phyloP scores from a whole-genome alignment of 768 basidiomycete genomes.

The Auricularia heimuer region DNA sequence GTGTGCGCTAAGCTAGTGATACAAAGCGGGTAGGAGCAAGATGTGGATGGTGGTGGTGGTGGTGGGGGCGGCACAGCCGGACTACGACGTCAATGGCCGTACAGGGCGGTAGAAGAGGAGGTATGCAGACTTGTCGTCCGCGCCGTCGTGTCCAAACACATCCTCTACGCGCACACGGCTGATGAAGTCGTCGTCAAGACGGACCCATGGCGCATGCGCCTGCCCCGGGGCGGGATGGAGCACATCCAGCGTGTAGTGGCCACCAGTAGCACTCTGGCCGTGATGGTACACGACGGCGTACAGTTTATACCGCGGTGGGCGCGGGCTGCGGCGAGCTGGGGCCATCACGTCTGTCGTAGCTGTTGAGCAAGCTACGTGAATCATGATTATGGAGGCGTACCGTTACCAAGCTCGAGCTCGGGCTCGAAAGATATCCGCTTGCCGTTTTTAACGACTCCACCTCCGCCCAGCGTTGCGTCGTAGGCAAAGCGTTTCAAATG shows the following conservation, averaged over 20 bases:
- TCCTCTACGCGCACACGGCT: slow-evolving; percentile 63
- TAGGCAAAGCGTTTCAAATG: slow-evolving; percentile 91
- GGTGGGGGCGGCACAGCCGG: background rate
- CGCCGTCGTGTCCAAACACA: slow-evolving; percentile 47
- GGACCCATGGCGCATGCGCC: slow-evolving; percentile 69
- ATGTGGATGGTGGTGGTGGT: too few species aligned
- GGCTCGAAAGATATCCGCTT: slow-evolving; percentile 73
- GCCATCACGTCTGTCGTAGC: slow-evolving; percentile 47
- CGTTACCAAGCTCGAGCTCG: slow-evolving; percentile 65
- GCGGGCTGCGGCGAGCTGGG: slow-evolving; percentile 34
- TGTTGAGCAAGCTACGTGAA: background rate
- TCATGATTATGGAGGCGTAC: slow-evolving; percentile 28
- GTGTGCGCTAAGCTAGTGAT: too few species aligned
- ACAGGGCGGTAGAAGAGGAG: slow-evolving; percentile 65
- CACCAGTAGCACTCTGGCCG: slow-evolving; percentile 79
- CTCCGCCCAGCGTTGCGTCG: slow-evolving; percentile 46
- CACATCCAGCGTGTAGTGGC: slow-evolving; percentile 92
- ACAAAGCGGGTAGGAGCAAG: too few species aligned
- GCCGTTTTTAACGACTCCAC: slow-evolving; percentile 75
- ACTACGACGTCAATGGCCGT: background rate
- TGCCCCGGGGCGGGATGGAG: slow-evolving; percentile 52
- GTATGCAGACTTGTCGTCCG: slow-evolving; percentile 71
- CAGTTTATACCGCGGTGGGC: slow-evolving; percentile 54
- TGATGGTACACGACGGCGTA: slow-evolving; percentile 90
- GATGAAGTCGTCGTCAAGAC: slow-evolving; percentile 88